Evolutionary conservation across 2,329 filamentous ascomycete species (phyloP), one percentile per base, ranked within the genome.

Genomic region (Tothia fuscella): DNA sequence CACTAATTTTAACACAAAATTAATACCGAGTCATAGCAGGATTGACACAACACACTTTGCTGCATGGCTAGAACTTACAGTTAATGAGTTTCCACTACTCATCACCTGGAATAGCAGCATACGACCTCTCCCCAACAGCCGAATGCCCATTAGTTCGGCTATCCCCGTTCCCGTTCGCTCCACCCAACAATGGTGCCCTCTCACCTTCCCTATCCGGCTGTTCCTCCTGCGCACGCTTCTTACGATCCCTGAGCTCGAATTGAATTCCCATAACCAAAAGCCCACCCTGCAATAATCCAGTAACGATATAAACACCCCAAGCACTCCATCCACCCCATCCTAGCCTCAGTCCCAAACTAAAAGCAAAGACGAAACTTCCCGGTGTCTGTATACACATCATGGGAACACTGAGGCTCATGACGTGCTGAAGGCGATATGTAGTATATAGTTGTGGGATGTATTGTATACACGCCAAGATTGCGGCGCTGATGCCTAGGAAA

Each of bases 321-420:
- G 87, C 86, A 61, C 88, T 95, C 91, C 91, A 98, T 0, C 89
- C 89, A 25, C 73, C 77, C 53, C 70, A 70, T 0, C 91, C 91
- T 16, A 95, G 71, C 34, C 91, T 74, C 6, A 75, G 76, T 38
- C 80, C 86, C 32, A 98, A 65, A 57, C 87, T 95, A 10, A 73
- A 80, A 0, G 89, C 87, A 64, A 93, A 96, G 5, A 98, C 65
- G 51, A 94, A 80, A 45, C 86, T 87, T 1, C 91, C 91, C 0
- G 91, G 91, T 0, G 89, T 95, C 60, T 98, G 91, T 25, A 98
- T 94, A 57, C 83, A 82, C 88, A 98, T 96, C 82, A 95, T 96
- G 4, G 86, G 81, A 43, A 98, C 91, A 54, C 86, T 94, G 52
- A 98, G 65, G 58, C 87, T 94, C 42, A 87, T 87, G 2, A 93